A percentile compares a stretch with the other conserved stretches of the same genome.
phyloP scores from a whole-genome alignment of 352 stramenopile genomes.

The Globisporangium heterothallicum region DNA sequence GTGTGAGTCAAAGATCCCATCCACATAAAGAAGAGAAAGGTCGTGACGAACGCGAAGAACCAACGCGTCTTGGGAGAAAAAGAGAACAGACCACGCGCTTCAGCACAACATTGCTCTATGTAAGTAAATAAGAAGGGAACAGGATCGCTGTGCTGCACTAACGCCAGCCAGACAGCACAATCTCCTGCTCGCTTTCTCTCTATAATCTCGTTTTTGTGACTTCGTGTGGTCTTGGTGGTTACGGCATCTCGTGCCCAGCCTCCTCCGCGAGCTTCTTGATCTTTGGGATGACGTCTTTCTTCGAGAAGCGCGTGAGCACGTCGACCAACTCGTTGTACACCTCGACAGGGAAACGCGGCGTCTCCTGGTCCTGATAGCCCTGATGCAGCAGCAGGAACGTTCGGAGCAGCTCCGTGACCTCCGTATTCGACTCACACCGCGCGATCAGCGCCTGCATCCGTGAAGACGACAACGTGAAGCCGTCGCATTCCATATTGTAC shows the following conservation, averaged over 20 bases:
- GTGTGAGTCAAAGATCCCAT: no score
- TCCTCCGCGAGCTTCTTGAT: conserved; percentile 31
- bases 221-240: no score
- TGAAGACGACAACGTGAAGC: conserved; percentile 37
- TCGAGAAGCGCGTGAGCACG: conserved; percentile 36
- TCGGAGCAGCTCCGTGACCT: conserved; percentile 48
- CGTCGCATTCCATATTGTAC: conserved; percentile 85
- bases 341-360: conserved; percentile 39
- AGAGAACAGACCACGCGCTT: no score
- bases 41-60: no score
- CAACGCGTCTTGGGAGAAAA: no score
- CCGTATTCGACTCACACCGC: conserved; percentile 33
- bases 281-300: conserved; percentile 36
- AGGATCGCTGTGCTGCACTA: no score
- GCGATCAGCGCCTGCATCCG: conserved; percentile 49
- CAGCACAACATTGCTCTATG: no score
- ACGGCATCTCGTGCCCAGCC: conserved; percentile 15
- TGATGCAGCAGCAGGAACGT: conserved; percentile 72
- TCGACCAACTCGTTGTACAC: conserved; percentile 55
- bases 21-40: no score
- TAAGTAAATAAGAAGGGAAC: no score
- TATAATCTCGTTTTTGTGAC: no score
- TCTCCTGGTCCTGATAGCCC: conserved; percentile 18
- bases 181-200: not conserved
- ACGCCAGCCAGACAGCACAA: not conserved